phyloP scores from a whole-genome alignment of 257 asterid species.

The Solanum habrochaites region DNA sequence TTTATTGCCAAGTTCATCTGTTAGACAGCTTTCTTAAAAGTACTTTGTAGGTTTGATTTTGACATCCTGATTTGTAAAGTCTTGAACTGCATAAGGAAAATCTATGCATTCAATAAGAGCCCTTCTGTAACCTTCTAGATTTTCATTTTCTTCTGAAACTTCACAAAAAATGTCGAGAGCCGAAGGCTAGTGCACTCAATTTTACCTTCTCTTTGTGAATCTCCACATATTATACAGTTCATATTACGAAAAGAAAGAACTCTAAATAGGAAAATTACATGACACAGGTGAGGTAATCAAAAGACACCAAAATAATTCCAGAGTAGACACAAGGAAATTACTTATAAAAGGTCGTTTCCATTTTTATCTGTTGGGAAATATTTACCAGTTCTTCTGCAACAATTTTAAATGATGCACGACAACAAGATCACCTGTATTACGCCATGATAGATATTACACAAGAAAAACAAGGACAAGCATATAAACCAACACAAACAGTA shows the following conservation, averaged over 20 bases:
- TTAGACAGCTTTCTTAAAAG: not conserved
- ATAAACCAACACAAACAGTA: conserved; percentile 7
- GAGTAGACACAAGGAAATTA: not conserved
- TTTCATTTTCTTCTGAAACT: not conserved
- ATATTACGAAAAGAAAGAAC: not conserved
- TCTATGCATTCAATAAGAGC: not conserved
- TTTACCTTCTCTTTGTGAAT: not conserved
- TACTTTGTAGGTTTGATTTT: not conserved
- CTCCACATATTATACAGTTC: not conserved
- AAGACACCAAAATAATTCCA: not conserved
- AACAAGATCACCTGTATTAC: not conserved
- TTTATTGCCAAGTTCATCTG: not conserved
- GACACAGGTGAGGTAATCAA: not conserved
- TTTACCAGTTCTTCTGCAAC: not conserved
- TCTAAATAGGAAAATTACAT: not conserved
- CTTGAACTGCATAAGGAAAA: not conserved
- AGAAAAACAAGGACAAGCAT: not conserved
- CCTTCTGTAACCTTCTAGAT: not conserved
- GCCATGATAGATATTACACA: not conserved
- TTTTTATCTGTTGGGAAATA: not conserved
- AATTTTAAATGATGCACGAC: not conserved
- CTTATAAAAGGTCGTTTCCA: not conserved
- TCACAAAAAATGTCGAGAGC: no score
- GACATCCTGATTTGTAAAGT: not conserved
- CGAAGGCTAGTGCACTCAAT: not conserved